Percentiles rank a stretch among this genome's conserved stretches.
These are phyloP conservation scores for Triticum dicoccoides DNA, from an alignment of 176 grass and related monocot genomes.

Conservation along the genomic window DNA sequence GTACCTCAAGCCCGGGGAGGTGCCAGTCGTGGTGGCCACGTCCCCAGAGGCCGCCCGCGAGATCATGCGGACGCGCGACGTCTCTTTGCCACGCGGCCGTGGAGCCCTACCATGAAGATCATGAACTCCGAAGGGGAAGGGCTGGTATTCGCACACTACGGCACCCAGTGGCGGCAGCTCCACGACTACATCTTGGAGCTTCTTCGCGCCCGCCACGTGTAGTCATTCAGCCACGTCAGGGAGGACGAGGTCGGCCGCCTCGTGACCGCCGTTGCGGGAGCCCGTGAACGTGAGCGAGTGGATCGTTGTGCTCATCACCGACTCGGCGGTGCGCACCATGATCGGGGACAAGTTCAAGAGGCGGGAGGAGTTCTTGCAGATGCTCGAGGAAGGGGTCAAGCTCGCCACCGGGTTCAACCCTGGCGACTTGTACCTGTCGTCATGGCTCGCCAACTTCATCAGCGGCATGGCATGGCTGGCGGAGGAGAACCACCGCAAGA, in stretches of 20 bases:
- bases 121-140: not conserved
- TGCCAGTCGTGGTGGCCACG: too few relatives aligned
- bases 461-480: not conserved
- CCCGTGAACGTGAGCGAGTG: constrained; percentile 16
- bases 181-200: constrained; percentile 21
- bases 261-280: not conserved
- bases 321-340: constrained; percentile 23
- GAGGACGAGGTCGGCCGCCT: constrained; percentile 31
- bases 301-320: not conserved
- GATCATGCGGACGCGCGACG: too few relatives aligned
- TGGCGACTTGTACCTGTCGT: not conserved
- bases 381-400: not conserved
- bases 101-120: too few relatives aligned
- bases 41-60: too few relatives aligned
- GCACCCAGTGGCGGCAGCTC: constrained; percentile 27
- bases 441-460: not conserved
- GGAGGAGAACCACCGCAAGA: not conserved
- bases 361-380: constrained; percentile 26
- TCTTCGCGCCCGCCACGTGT: constrained; percentile 14
- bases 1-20: too few relatives aligned
- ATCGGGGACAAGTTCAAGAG: constrained; percentile 27
- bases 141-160: constrained; percentile 25
- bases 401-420: not conserved
- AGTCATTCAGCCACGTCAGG: constrained; percentile 14
- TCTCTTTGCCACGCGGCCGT: too few relatives aligned